Base-by-base conservation (phyloP, 2,329 filamentous ascomycete genomes). In the Nigrospora oryzae region DNA sequence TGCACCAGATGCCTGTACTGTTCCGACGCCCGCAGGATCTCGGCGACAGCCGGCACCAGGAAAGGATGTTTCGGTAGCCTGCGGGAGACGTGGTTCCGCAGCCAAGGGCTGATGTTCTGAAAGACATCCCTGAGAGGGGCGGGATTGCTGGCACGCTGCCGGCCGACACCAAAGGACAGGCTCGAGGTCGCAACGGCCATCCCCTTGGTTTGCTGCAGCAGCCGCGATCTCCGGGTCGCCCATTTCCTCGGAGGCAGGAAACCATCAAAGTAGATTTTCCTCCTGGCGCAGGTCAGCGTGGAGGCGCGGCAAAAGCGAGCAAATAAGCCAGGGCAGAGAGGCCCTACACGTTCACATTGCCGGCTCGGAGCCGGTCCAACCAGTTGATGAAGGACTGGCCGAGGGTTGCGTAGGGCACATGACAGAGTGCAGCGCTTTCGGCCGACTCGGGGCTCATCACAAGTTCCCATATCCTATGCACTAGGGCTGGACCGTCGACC, bases 251-350 rank as follows among this genome's bases (percentile, higher is more conserved):
- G 47, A 0, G 91, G 91, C 1, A 97, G 71, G 45, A 79, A 83
- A 13, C 89, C 89, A 61, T 97, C 91, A 55, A 97, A 96, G 60
- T 84, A 89, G 43, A 96, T 85, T 39, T 74, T 79, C 46, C 77
- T 67, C 52, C 82, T 86, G 52, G 36, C 33, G 38, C 60, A 61
- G 49, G 23, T 51, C 40, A 43, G 23, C n/a, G 14, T 49, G 23
- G 23, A 28, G 23, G 23, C 23, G 8, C 23, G 23, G 23, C 40
- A 6, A 49, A 53, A 3, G 32, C 43, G 38, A 46, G 43, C 16
- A 51, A 43, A 49, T 40, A 50, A 47, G 42, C 48, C 41, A 36
- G 49, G 44, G 56, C 62, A 11, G n/a, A 15, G n/a, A 16, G 28
- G 47, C 62, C 66, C 64, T 70, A 91, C 87, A 93, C 73, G 38